A percentile compares a stretch with the other conserved stretches of the same genome.
Conservation (phyloP, 305 asterid genomes). For the Fraxinus floribunda region DNA sequence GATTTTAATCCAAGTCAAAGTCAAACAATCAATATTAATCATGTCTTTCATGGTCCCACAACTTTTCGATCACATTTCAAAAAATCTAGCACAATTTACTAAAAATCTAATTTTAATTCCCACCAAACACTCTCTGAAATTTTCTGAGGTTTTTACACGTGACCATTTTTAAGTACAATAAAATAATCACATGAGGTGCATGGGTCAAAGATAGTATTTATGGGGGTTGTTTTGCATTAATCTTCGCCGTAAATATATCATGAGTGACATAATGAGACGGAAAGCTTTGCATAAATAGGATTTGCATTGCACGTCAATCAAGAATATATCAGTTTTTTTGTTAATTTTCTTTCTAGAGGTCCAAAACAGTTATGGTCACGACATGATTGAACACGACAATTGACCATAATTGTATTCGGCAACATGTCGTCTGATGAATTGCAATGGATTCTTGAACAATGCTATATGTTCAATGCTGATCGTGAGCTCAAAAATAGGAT, state of each 20-base stretch:
- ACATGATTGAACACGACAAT: background rate
- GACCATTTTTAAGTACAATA: slow-evolving; percentile 4
- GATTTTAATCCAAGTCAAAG: no score
- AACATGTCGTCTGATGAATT: background rate
- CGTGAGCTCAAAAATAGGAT: background rate
- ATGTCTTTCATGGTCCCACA: no score
- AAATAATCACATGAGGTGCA: slow-evolving; percentile 43
- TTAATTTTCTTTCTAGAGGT: background rate
- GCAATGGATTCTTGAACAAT: background rate
- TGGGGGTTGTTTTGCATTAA: slow-evolving; percentile 52
- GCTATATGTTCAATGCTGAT: background rate
- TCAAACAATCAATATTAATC: no score
- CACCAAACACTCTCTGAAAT: background rate
- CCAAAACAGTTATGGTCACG: background rate
- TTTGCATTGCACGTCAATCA: slow-evolving; percentile 17
- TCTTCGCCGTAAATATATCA: slow-evolving; percentile 40
- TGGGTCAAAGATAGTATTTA: slow-evolving; percentile 39
- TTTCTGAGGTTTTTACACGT: background rate
- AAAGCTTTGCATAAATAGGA: slow-evolving; percentile 36
- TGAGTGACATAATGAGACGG: slow-evolving; percentile 41
- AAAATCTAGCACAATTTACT: no score
- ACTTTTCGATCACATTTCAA: no score
- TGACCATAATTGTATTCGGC: background rate
- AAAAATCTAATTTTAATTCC: no score
- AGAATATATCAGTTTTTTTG: background rate